Evolutionary conservation across 2,329 filamentous ascomycete species (phyloP).

Genomic region (Falciphora oryzae): DNA sequence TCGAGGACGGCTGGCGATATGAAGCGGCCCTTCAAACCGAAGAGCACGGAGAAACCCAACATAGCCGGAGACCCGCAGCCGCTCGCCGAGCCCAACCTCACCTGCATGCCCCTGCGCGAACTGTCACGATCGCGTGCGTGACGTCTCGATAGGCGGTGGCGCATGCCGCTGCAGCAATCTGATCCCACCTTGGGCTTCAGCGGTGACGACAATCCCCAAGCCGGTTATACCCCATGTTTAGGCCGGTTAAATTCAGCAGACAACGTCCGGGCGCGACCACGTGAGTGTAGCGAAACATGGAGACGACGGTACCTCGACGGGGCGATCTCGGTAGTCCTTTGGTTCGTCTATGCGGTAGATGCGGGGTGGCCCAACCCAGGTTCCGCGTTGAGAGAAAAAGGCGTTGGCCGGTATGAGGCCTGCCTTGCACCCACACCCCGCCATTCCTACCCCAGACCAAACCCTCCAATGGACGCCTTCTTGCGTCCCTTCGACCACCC

Average conservation of each 20-base stretch:
- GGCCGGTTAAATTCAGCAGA: background rate
- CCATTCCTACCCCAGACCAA: background rate
- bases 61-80: background rate
- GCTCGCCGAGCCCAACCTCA: background rate
- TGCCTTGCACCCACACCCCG: background rate
- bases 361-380: background rate
- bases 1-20: background rate
- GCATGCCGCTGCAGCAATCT: background rate
- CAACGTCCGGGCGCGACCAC: background rate
- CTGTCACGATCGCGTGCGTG: background rate
- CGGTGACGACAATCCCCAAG: background rate
- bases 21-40: background rate
- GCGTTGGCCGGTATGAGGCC: background rate
- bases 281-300: background rate
- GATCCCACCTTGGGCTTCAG: background rate
- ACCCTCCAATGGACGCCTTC: background rate
- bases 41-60: background rate
- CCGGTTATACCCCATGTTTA: background rate
- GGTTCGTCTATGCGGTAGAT: background rate
- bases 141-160: background rate
- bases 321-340: background rate
- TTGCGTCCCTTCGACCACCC: background rate
- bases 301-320: background rate
- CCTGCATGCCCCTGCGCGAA: background rate
- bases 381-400: background rate